Base-by-base conservation (phyloP, 2,329 filamentous ascomycete species). In the Cordyceps javanica region DNA sequence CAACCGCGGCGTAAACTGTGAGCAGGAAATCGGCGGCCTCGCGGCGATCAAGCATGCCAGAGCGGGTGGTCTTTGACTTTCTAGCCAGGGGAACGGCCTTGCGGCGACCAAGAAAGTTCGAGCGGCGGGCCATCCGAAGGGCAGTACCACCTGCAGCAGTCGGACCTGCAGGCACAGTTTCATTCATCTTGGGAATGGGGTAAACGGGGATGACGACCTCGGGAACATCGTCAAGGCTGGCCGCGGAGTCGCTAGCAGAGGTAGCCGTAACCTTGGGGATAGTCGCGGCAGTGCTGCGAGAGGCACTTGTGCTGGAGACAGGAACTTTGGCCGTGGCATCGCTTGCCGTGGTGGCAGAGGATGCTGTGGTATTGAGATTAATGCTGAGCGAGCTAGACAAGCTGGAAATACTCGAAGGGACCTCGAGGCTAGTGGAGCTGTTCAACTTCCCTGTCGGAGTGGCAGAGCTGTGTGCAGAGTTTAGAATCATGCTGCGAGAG, bases 1-100 rank as follows among this genome's bases (percentile, higher is more conserved):
- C 59, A 13, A 75, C 60, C 56, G 70, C 66, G 45, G 68, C 75
- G 66, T 79, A 80, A 13, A 80, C 65, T 2, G 72, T 78, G 19
- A 80, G 68, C 7, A 78, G 69, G 39, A 69, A 62, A 41, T 45
- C 16, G 3, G 69, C 66, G 3, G 64, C 63, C 13, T 69, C 70
- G 32, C 68, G 68, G 30, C 66, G 65, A 7, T 58, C 44, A 16
- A 28, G 61, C 28, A 53, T 61, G 61, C 3, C 58, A 60, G 9
- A 45, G 10, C 51, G 60, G 21, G 34, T 54, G 32, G 50, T 52
- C 49, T 36, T 58, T 10, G 53, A 23, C 32, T 57, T 36, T 21
- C 62, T 19, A n/a, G 46, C 59, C 39, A 44, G 34, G 10, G 57
- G 28, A 13, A 14, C 46, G 46, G 26, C 23, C 14, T n/a, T 2